Evolutionary conservation across 495 filamentous ascomycete genomes (phyloP), one percentile per base, ranked within the genome.

Genomic region (Aspergillus bridgeri): DNA sequence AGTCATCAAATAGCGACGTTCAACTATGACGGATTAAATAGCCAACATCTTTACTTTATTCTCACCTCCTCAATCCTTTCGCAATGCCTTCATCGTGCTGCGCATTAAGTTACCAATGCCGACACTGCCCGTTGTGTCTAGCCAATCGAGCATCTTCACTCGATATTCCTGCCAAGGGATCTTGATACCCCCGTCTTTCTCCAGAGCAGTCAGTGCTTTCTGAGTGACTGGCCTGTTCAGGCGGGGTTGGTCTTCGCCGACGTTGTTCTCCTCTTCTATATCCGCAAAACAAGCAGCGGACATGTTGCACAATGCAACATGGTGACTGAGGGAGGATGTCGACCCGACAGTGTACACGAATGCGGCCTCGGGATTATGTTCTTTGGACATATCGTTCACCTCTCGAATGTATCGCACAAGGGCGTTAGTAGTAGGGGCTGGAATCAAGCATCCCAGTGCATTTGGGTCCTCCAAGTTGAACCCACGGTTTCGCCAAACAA

Each of bases 191-290:
- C 89, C 89, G n/a, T 83, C 83, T 51, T 78, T 81, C 51, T 79
- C 84, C 38, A 94, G 73, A 18, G 75, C 69, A 46, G 68, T 77
- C 69, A 96, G 72, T 48, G 79, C 84, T 50, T 76, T 76, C 60
- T 89, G 85, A 7, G 87, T 89, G 13, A 91, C 88, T 0, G 91
- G 92, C n/a, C 88, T 92, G 33, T 81, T 80, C 73, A 95, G 83
- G 48, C 78, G 81, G 4, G 75, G 73, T 20, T 73, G 67, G 27
- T 87, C 60, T 5, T 69, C 76, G 1, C 73, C 68, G 49, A 78
- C 71, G 29, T 71, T 64, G 51, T 89, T 86, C 59, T 91, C 88
- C 13, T 86, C 71, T 53, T 84, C 81, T 27, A 89, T 57, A 69
- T 70, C 73, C 2, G 74, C 67, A 59, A 94, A 82, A 58, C 82